Percentiles rank a stretch among this genome's conserved stretches.
phyloP scores from a whole-genome alignment of 352 stramenopile genomes.

The Pythium graminicola region DNA sequence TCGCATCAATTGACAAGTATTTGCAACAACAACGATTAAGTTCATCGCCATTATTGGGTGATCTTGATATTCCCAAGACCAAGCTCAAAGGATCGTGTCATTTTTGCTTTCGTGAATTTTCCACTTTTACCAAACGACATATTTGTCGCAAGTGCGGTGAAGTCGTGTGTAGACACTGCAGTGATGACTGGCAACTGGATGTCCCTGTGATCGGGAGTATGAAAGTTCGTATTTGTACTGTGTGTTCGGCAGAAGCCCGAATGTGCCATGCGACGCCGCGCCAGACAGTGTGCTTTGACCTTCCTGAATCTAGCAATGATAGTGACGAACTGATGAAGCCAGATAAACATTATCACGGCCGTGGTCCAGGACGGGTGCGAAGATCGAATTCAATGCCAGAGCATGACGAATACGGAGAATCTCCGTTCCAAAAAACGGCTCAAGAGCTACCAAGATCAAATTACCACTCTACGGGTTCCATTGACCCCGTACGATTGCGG shows the following conservation, averaged over 20 bases:
- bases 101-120: constrained; percentile 67
- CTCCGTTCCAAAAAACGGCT: not conserved
- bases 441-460: constrained; percentile 2
- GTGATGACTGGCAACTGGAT: constrained; percentile 72
- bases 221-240: constrained; percentile 78
- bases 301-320: not conserved
- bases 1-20: constrained; percentile 69
- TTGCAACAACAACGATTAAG: constrained; percentile 78
- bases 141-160: constrained; percentile 78
- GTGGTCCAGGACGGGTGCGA: not conserved
- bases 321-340: not conserved
- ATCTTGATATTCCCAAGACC: constrained; percentile 56
- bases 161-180: constrained; percentile 69
- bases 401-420: constrained; percentile 16
- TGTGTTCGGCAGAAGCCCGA: constrained; percentile 69
- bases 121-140: constrained; percentile 41
- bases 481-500: not conserved
- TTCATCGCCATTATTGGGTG: constrained; percentile 63
- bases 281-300: not conserved
- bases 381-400: constrained; percentile 16
- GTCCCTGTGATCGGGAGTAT: constrained; percentile 69
- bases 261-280: constrained; percentile 38
- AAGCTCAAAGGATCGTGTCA: constrained; percentile 46
- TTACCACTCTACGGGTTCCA: not conserved
- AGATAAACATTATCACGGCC: not conserved